Percentiles rank a stretch among this genome's conserved stretches.
Evolutionary conservation across 176 grass and related monocot species (phyloP).

Genomic region (Poa annua): DNA sequence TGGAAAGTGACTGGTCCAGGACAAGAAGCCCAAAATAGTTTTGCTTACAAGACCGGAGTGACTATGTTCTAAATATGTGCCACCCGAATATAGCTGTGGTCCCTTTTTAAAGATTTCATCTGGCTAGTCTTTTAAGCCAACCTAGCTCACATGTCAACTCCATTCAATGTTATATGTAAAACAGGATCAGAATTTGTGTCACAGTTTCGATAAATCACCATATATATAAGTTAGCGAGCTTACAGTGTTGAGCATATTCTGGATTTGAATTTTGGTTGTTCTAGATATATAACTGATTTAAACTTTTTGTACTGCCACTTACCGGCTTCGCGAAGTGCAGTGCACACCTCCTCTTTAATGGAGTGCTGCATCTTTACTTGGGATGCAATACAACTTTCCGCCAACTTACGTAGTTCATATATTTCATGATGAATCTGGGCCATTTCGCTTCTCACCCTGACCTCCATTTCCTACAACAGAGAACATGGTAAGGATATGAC

Average conservation of each 20-base stretch:
- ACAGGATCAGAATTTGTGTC: background rate
- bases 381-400: constrained; percentile 88
- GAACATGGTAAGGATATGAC: constrained; percentile 42
- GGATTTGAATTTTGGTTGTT: constrained; percentile 4
- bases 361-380: constrained; percentile 76
- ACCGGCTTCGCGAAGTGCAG: constrained; percentile 81
- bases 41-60: constrained; percentile 47
- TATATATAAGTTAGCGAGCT: constrained; percentile 13
- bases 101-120: constrained; percentile 37
- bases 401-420: constrained; percentile 80
- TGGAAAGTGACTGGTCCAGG: constrained; percentile 32
- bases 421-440: constrained; percentile 87
- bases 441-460: constrained; percentile 73
- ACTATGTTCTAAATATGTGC: constrained; percentile 21
- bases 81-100: constrained; percentile 21
- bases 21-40: constrained; percentile 35
- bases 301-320: constrained; percentile 28
- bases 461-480: constrained; percentile 60
- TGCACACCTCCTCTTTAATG: constrained; percentile 81
- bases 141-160: constrained; percentile 33
- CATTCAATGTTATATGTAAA: constrained; percentile 1
- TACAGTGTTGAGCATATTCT: background rate
- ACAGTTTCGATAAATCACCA: background rate
- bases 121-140: constrained; percentile 46
- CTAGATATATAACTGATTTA: constrained; percentile 2